phyloP scores from a whole-genome alignment of 352 stramenopile genomes.

The Phytophthora pinifolia region DNA sequence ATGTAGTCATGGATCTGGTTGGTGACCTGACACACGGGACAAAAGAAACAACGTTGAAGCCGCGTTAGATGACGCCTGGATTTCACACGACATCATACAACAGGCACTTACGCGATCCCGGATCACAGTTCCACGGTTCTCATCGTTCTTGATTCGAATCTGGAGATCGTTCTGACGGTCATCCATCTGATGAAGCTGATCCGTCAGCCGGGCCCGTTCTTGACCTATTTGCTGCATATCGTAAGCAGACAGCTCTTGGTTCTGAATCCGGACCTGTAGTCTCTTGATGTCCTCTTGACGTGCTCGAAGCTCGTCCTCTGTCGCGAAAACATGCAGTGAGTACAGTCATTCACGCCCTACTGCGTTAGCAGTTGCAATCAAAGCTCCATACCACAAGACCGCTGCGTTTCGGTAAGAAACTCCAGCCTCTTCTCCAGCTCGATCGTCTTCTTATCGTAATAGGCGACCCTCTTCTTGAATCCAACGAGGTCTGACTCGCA shows the following conservation, averaged over 20 bases:
- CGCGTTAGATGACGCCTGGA: conserved; percentile 1
- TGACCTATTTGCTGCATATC: conserved; percentile 76
- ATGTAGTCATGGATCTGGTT: conserved; percentile 82
- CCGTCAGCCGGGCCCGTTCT: conserved; percentile 69
- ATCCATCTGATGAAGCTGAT: conserved; percentile 70
- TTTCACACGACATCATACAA: neutral
- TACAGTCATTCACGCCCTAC: neutral
- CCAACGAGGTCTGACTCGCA: conserved; percentile 91
- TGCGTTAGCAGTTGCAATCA: neutral
- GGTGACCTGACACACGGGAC: conserved; percentile 43
- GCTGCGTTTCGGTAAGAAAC: conserved; percentile 67
- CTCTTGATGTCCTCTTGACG: conserved; percentile 63
- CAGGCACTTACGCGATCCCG: conserved; percentile 54
- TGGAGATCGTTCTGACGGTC: conserved; percentile 60
- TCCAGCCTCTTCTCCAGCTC: conserved; percentile 90
- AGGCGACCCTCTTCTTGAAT: conserved; percentile 87
- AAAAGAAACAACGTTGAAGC: neutral
- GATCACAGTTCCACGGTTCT: conserved; percentile 66
- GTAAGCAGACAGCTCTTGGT: conserved; percentile 76
- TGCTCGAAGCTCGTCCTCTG: conserved; percentile 50
- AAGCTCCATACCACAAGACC: conserved; percentile 67
- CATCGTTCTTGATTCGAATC: conserved; percentile 56
- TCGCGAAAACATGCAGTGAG: conserved; percentile 12
- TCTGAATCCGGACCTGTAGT: conserved; percentile 68
- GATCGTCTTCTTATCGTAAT: conserved; percentile 77